Percentiles rank a stretch among this genome's conserved stretches.
These are phyloP conservation scores for Cyberlindnera euphorbiae DNA, from an alignment of 805 yeast genomes.

Conservation along the genomic window DNA sequence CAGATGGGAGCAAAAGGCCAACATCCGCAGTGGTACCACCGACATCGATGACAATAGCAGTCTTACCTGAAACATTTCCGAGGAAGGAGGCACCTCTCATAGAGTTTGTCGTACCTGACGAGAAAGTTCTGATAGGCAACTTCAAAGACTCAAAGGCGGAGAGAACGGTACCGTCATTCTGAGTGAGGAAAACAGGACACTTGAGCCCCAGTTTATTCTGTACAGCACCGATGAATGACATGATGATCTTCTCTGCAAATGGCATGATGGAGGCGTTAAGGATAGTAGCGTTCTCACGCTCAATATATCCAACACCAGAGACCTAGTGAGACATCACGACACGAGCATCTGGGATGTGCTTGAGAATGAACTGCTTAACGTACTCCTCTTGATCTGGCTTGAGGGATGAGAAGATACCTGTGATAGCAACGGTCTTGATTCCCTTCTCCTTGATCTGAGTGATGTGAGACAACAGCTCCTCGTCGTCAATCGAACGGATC, in stretches of 20 bases:
- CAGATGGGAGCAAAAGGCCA: constrained; percentile 35
- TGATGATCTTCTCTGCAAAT: constrained; percentile 39
- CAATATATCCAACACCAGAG: constrained; percentile 41
- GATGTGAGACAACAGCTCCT: no score
- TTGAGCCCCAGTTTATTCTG: constrained; percentile 30
- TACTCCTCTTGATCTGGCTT: constrained; percentile 32
- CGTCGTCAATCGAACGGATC: constrained; percentile 31
- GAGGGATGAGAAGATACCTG: constrained; percentile 37
- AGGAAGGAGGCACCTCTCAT: constrained; percentile 45
- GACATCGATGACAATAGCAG: constrained; percentile 40
- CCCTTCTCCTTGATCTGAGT: constrained; percentile 30
- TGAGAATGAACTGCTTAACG: constrained; percentile 29
- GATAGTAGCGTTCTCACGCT: constrained; percentile 44
- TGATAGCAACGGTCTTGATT: constrained; percentile 34
- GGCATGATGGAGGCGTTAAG: constrained; percentile 39
- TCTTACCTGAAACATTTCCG: constrained; percentile 27
- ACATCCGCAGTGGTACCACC: constrained; percentile 51
- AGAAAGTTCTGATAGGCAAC: constrained; percentile 42
- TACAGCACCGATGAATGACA: constrained; percentile 35
- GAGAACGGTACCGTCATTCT: constrained; percentile 45
- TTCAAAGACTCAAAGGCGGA: constrained; percentile 35
- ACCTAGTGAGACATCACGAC: constrained; percentile 35
- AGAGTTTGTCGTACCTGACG: constrained; percentile 46
- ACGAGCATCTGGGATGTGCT: constrained; percentile 31
- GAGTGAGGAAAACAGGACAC: constrained; percentile 39